Evolutionary conservation across 306 rosid genomes (phyloP), one percentile per base, ranked within the genome.

Genomic region (Morella rubra): DNA sequence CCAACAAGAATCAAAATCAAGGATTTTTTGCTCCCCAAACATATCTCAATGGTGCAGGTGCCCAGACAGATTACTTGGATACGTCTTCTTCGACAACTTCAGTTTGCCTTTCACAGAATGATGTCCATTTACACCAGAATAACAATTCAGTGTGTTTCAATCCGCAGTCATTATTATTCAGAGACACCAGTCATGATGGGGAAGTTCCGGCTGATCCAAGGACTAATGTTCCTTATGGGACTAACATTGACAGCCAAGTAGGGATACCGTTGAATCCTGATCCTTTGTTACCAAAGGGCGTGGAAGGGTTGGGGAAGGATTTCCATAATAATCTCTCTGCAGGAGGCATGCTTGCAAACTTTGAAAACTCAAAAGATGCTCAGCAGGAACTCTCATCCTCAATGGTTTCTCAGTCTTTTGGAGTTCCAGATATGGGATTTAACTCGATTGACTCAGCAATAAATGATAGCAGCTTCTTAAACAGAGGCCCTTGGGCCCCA

Each of bases 71-170:
- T 83, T 95, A 85, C 91, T 86, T 95, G 96, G 98, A 92, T 69
- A 89, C 98, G 7, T 95, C 98, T 27, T 95, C 98, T 80, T 95
- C 98, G 18, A 93, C 97, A 14, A 88, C 97, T 46, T 91, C 98
- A 62, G 96, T 85, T 72, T 85, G 97, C 86, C 84, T 92, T 69
- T 92, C 97, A 32, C 97, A 89, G 84, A 90, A 81, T 55, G 93
- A 90, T 19, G 85, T 85, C 65, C 89, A 77, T 77, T 77, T 90
- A 79, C 93, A 89, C 79, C 97, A 87, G 84, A 91, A 65, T 83
- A 88, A 84, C 72, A 79, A 84, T 50, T 83, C 80, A 32, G 59
- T 95, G 74, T 75, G 96, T 80, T 92, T 86, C 86, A 88, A 88
- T 84, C 87, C 90, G 8, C 97, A 81, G 72, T 78, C 96, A 3